Evolutionary conservation across 192 early-diverging fungal genomes (phyloP), one percentile per base, ranked within the genome.

Genomic region (Bifiguratus adelaidae): DNA sequence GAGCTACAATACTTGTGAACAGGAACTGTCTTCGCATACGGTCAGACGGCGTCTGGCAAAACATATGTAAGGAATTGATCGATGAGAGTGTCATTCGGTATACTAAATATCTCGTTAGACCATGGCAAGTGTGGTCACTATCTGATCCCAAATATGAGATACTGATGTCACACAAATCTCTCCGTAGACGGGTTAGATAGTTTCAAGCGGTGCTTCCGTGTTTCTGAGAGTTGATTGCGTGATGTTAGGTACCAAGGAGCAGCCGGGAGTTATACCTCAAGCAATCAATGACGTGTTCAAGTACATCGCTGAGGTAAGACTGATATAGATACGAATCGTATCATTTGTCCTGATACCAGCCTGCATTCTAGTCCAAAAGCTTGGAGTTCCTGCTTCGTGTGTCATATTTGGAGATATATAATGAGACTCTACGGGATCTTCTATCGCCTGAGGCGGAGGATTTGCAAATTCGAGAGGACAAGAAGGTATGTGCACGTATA

Each of bases 351-450:
- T 25, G 18, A 23, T 52, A n/a, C 19, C 16, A 34, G 24, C 18
- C 37, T 42, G 45, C 26, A 34, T 36, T 47, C 26, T 53, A 85
- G 66, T 68, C 65, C 24, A 59, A 54, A 2, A 70, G 77, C 15
- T 80, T 85, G 11, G 88, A 92, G 61, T 99, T 86, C 48, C 62
- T 97, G 22, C 56, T 99, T 29, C 82, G 92, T 41, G 96, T 97
- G 13, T 90, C 88, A 21, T 99, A 96, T 63, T 50, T 99, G 47
- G 96, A 99, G 60, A 97, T 99, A 27, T 99, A 99, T 65, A 95
- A 95, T 65, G 92, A 95, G 56, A 77, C 71, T 0, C 81, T 99
- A 47, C 80, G 82, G 13, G 96, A 99, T 59, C 61, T 99, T 28
- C 73, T 99, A 2, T 70, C 79, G 15, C 93, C 95, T 0, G 75